Evolutionary conservation across 2,329 filamentous ascomycete genomes (phyloP), one percentile per base, ranked within the genome.

Genomic region (Chalara sp.): DNA sequence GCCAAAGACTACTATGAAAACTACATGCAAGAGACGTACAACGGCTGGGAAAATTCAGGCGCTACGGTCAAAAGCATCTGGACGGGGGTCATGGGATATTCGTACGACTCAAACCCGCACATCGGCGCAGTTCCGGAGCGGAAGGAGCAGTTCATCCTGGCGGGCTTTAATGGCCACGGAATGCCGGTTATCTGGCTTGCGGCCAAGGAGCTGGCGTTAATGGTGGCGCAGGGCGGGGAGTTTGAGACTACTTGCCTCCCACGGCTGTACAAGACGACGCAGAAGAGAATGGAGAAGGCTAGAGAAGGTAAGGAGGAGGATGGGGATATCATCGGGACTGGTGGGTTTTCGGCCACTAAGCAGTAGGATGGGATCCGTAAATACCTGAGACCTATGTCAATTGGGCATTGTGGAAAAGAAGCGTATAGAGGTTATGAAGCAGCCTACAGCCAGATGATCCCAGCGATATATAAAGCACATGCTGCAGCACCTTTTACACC

Each of bases 1-100:
- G 70, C 70, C 0, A 63, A 64, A 37, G 46, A 61, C 21, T 72
- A 76, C 56, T 79, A 76, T 53, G 49, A 50, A 12, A 65, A 65
- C 0, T 76, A 75, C 46, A 53, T 53, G 51, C 51, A 63, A 44
- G 10, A 28, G 21, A 12, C 41, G 10, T 44, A 12, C 41, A 44
- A 12, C 21, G 41, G 41, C 21, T 44, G 41, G 41, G 71, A 76
- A 46, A 55, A 68, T 4, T 70, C 63, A 21, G 63, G 60, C 5
- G 70, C 68, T 4, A 53, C 64, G 5, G 58, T 63, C 0, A 62
- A 70, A 31, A 58, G 58, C 28, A 31, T 51, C 21, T 53, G 47
- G 50, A 54, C 40, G 3, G 40, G 47, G 69, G 70, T 72, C 6
- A 70, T 71, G 67, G 70, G 69, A 1, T 68, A 68, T 44, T 71